Percentiles rank a stretch among this genome's conserved stretches.
These are phyloP conservation scores for Kuraishia hungarica DNA, from an alignment of 805 yeast species.

Conservation along the genomic window DNA sequence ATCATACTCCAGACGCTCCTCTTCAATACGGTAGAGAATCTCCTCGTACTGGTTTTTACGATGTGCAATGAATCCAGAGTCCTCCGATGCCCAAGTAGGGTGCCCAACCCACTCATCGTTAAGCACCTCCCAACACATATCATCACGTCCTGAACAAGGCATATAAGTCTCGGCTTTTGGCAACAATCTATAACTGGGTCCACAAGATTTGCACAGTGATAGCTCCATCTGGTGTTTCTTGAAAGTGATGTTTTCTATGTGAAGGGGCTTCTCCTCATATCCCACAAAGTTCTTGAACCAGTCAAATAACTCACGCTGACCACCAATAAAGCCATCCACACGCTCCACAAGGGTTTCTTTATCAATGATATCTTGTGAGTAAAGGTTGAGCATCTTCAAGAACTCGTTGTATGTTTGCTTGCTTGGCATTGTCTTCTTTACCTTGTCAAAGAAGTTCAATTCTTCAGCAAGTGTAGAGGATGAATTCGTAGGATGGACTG, in stretches of 20 bases:
- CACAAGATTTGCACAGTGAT: conserved; percentile 85
- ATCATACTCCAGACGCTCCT: conserved; percentile 96
- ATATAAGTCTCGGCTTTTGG: conserved; percentile 92
- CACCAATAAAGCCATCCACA: conserved; percentile 80
- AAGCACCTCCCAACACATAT: conserved; percentile 97
- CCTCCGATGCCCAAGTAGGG: conserved; percentile 99
- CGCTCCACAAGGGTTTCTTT: conserved; percentile 73
- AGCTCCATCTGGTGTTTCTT: conserved; percentile 89
- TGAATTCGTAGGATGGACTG: conserved; percentile 50
- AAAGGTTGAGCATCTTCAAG: conserved; percentile 77
- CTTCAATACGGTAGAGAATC: conserved; percentile 88
- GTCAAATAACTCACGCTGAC: conserved; percentile 64
- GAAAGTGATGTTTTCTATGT: conserved; percentile 79
- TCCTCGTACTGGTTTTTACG: conserved; percentile 97
- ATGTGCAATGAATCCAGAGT: conserved; percentile 98
- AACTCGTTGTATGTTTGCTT: conserved; percentile 90
- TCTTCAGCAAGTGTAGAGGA: conserved; percentile 71
- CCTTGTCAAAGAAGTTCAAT: conserved; percentile 84
- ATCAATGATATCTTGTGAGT: conserved; percentile 86
- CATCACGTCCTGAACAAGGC: conserved; percentile 98
- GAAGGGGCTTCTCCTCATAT: conserved; percentile 74
- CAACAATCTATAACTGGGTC: conserved; percentile 87
- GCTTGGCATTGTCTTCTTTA: conserved; percentile 79
- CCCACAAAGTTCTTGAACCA: conserved; percentile 95
- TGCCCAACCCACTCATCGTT: conserved; percentile 99